phyloP scores from a whole-genome alignment of 2,329 filamentous ascomycete species.

The Mycogone perniciosa region DNA sequence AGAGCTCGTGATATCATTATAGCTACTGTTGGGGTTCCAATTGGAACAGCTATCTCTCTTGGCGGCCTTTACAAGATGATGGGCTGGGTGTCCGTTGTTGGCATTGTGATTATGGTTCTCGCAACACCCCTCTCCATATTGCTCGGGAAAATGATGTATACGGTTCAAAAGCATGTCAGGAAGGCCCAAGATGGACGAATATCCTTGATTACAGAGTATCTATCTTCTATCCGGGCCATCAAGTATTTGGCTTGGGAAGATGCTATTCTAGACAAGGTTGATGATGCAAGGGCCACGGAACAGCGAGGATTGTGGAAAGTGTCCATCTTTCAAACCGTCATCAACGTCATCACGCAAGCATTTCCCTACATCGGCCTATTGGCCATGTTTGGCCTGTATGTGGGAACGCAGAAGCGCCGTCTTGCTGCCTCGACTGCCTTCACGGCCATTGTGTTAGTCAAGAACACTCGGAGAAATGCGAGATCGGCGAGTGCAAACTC shows the following conservation, averaged over 20 bases:
- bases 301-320: conserved; percentile 49
- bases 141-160: conserved; percentile 43
- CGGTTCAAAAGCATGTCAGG: conserved; percentile 43
- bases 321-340: conserved; percentile 38
- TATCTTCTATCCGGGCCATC: conserved; percentile 50
- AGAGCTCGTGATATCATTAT: conserved; percentile 45
- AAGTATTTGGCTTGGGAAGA: conserved; percentile 58
- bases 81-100: conserved; percentile 49
- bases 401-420: conserved; percentile 38
- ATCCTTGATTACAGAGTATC: conserved; percentile 51
- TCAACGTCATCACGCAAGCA: conserved; percentile 44
- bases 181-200: conserved; percentile 50
- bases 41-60: conserved; percentile 41
- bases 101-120: conserved; percentile 39
- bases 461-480: conserved; percentile 46
- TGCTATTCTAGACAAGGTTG: conserved; percentile 43
- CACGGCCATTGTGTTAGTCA: conserved; percentile 47
- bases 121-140: conserved; percentile 42
- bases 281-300: conserved; percentile 42
- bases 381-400: conserved; percentile 47
- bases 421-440: conserved; percentile 52
- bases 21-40: conserved; percentile 37
- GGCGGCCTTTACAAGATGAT: conserved; percentile 49
- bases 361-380: conserved; percentile 47
- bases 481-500: conserved; percentile 40